Evolutionary conservation across 176 grass and related monocot genomes (phyloP).

Genomic region (Pontederia crassipes): DNA sequence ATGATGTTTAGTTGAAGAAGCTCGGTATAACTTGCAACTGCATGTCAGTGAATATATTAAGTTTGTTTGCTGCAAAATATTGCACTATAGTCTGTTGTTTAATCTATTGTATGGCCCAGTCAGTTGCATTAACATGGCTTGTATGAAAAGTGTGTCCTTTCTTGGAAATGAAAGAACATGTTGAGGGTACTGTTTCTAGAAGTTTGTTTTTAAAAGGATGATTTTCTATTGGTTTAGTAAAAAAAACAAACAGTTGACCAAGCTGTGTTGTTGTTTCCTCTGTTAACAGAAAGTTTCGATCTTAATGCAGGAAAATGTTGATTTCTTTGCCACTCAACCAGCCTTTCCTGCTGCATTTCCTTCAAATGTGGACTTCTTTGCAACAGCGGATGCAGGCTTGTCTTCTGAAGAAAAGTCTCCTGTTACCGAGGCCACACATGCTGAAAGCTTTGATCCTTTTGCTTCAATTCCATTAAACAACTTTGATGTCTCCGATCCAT

Average conservation of each 20-base stretch:
- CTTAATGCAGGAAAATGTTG: background rate
- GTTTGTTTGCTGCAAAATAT: no score
- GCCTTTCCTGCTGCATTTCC: slow-evolving; percentile 4
- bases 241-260: no score
- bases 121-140: no score
- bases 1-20: background rate
- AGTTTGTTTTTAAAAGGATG: no score
- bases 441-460: slow-evolving; percentile 78
- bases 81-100: no score
- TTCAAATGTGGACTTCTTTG: slow-evolving; percentile 48
- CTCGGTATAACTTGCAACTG: background rate
- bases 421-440: slow-evolving; percentile 21
- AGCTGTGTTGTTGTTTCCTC: no score
- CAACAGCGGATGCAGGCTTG: slow-evolving; percentile 9
- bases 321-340: slow-evolving; percentile 1
- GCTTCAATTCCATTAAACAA: slow-evolving; percentile 64
- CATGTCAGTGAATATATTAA: no score
- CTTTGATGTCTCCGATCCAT: slow-evolving; percentile 67
- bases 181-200: no score
- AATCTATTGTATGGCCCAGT: no score
- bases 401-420: slow-evolving; percentile 32
- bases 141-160: no score
- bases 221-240: background rate
- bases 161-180: no score
- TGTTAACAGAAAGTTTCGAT: background rate